phyloP scores from a whole-genome alignment of 2,329 filamentous ascomycete genomes.

The Colletotrichum scovillei region DNA sequence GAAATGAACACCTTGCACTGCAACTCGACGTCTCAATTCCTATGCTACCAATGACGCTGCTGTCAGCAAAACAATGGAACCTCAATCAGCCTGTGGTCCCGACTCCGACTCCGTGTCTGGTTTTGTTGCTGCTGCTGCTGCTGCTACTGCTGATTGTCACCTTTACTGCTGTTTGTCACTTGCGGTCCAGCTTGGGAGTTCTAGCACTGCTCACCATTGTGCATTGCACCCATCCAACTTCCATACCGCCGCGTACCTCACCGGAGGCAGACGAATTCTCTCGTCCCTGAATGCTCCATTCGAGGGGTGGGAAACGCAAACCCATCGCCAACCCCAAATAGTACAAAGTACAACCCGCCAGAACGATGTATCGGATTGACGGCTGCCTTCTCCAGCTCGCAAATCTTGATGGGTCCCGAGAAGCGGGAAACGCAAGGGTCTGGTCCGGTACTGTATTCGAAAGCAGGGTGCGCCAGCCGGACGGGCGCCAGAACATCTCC shows the following conservation, averaged over 20 bases:
- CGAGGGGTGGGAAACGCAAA: constrained; percentile 19
- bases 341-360: not conserved
- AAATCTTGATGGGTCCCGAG: constrained; percentile 14
- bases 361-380: constrained; percentile 23
- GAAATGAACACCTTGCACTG: not conserved
- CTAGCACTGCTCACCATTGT: not conserved
- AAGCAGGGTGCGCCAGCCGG: constrained; percentile 14
- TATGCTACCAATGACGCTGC: not conserved
- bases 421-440: constrained; percentile 8
- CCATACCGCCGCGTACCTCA: constrained; percentile 4
- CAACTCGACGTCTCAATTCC: not conserved
- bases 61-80: constrained; percentile 2
- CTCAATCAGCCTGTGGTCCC: not conserved
- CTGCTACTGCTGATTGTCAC: not conserved
- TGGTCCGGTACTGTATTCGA: constrained; percentile 5
- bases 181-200: not conserved
- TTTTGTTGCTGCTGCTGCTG: not conserved
- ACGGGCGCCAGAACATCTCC: constrained; percentile 1
- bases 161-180: not conserved
- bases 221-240: not conserved
- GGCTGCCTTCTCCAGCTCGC: constrained; percentile 20
- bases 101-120: not conserved
- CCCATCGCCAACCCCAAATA: constrained; percentile 3
- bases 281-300: constrained; percentile 9
- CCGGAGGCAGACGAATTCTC: constrained; percentile 32